Evolutionary conservation across 768 basidiomycete genomes (phyloP).

Genomic region (Cystobasidiopsis lactophilus): DNA sequence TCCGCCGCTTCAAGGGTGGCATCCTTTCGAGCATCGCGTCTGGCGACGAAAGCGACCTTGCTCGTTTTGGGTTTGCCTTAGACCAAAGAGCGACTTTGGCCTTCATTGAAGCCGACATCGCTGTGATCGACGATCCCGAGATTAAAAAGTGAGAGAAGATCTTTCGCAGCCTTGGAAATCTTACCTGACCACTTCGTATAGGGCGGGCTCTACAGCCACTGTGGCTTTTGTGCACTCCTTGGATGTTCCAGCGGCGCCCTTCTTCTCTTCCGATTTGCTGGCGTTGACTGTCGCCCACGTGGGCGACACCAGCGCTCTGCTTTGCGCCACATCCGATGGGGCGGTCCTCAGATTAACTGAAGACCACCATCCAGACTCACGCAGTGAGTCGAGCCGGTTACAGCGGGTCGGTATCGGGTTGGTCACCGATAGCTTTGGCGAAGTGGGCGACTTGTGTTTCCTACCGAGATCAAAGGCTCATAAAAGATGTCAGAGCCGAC

Average conservation of each 20-base stretch:
- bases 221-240: constrained; percentile 76
- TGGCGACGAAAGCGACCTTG: background rate
- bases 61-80: constrained; percentile 1
- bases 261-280: constrained; percentile 53
- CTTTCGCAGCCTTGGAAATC: background rate
- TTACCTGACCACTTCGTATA: background rate
- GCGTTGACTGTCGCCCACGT: constrained; percentile 78
- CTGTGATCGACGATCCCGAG: constrained; percentile 9
- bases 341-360: constrained; percentile 70
- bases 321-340: constrained; percentile 54
- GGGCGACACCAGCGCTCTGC: constrained; percentile 72
- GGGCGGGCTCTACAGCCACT: constrained; percentile 63
- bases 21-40: background rate
- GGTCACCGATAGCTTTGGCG: constrained; percentile 30
- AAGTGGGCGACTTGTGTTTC: background rate
- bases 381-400: constrained; percentile 59
- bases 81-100: constrained; percentile 2
- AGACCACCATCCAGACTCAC: constrained; percentile 78
- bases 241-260: constrained; percentile 53
- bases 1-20: constrained; percentile 17
- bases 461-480: background rate
- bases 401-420: constrained; percentile 69
- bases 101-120: constrained; percentile 13
- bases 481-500: constrained; percentile 4
- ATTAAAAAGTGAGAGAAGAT: background rate